Evolutionary conservation across 2,329 filamentous ascomycete genomes (phyloP).

Genomic region (Phaeosphaeria sp.): DNA sequence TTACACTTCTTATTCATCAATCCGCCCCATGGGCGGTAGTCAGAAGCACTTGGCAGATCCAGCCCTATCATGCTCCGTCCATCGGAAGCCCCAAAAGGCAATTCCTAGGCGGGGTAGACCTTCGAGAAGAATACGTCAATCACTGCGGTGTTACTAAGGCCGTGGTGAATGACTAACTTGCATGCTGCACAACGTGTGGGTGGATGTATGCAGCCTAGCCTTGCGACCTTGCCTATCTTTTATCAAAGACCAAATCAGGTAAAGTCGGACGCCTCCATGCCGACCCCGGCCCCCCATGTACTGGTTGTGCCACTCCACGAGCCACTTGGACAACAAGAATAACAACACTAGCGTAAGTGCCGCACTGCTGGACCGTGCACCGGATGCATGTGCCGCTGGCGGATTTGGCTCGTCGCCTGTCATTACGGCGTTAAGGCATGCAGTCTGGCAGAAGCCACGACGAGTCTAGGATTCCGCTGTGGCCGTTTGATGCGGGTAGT

Average conservation of each 20-base stretch:
- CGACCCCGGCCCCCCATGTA: constrained; percentile 24
- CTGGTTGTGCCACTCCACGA: constrained; percentile 31
- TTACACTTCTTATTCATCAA: neutral
- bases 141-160: constrained; percentile 16
- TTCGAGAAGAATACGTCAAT: constrained; percentile 15
- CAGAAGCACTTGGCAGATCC: neutral
- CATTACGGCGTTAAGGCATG: constrained; percentile 31
- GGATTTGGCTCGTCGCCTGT: constrained; percentile 17
- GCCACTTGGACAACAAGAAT: constrained; percentile 42
- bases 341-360: constrained; percentile 36
- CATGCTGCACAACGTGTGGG: constrained; percentile 18
- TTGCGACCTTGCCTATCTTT: constrained; percentile 25
- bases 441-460: constrained; percentile 26
- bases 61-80: constrained; percentile 18
- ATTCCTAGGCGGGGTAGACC: constrained; percentile 12
- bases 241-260: constrained; percentile 40
- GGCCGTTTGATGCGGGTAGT: constrained; percentile 31
- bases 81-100: constrained; percentile 11
- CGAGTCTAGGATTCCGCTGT: constrained; percentile 18
- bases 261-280: constrained; percentile 33
- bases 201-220: constrained; percentile 14
- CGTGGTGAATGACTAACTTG: constrained; percentile 27
- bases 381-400: constrained; percentile 34
- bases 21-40: neutral
- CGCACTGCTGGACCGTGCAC: constrained; percentile 27